Conservation (phyloP, 2,329 filamentous ascomycete genomes). For the Diaporthe capsici region DNA sequence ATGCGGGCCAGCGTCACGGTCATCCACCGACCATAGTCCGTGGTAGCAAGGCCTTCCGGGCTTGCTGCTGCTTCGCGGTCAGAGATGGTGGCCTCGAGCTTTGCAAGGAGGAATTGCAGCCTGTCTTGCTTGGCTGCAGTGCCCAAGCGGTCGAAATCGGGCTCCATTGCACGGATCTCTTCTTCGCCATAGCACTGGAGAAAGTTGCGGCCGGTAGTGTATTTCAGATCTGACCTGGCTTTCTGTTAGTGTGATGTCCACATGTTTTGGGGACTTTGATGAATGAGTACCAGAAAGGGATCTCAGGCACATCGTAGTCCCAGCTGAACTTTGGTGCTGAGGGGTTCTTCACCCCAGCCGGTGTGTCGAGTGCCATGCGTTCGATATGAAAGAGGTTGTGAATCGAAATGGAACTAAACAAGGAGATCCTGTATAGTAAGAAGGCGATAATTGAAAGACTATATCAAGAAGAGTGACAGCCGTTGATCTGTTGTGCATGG, state of each 20-base stretch:
- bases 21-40: slow-evolving; percentile 18
- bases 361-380: slow-evolving; percentile 5
- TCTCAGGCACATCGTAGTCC: slow-evolving; percentile 25
- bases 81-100: background rate
- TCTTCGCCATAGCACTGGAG: slow-evolving; percentile 3
- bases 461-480: background rate
- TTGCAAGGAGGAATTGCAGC: slow-evolving; percentile 7
- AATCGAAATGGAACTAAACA: background rate
- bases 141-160: slow-evolving; percentile 1
- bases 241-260: background rate
- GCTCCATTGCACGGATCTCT: background rate
- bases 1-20: slow-evolving; percentile 6
- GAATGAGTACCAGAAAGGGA: slow-evolving; percentile 5
- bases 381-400: background rate
- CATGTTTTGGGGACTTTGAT: background rate
- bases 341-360: slow-evolving; percentile 20
- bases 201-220: slow-evolving; percentile 6
- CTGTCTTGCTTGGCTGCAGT: background rate
- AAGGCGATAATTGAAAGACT: background rate
- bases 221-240: background rate
- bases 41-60: background rate
- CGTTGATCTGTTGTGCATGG: no score
- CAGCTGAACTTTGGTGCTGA: slow-evolving; percentile 21
- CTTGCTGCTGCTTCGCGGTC: background rate
- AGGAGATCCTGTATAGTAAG: no score